Base-by-base conservation (phyloP, 225 moss, liverwort and hornwort species). In the Physcomitrellopsis africana region DNA sequence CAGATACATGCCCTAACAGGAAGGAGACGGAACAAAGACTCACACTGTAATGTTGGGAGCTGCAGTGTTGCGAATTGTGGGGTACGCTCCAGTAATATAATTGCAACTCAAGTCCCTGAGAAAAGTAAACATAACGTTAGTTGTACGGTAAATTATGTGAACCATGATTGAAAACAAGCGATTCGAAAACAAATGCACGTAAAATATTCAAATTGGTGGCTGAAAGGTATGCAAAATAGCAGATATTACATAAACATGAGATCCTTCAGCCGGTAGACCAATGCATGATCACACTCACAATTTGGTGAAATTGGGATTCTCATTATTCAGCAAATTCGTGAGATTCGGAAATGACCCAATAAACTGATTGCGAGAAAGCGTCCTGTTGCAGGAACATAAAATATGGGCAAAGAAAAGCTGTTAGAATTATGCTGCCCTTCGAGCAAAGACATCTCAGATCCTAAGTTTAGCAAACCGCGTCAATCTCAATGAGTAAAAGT, bases 61-160 rank as follows among this genome's bases (percentile, higher is more conserved):
- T 65, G 82, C 37, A 7, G 74, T 74, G 48, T 70, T 82, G 70
- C 68, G 78, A 43, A 58, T 37, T 65, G 73, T 78, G 45, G 82
- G 82, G 70, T 82, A 78, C 51, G 63, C 53, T 73, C 78, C 82
- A 64, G 53, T 20, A 14, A 82, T 51, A 37, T 44, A 82, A 66
- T 82, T 78, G 74, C 82, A 82, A 44, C 78, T 82, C 58, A 82
- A 78, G 59, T 82, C 70, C 74, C 82, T 82, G 69, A 16, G 49
- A 63, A 54, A 68, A 63, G 54, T 54, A 32, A 70, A 64, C 65
- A 7, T 19, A 13, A 64, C 23, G 8, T 55, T 4, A 63, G n/a
- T 13, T 32, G 32, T n/a, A 20, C 22, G 46, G 29, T 20, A 18
- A 10, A 63, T 42, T 44, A 29, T 45, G 24, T 53, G 26, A 45